phyloP scores from a whole-genome alignment of 2,329 filamentous ascomycete species.

The Hymenoscyphus repandus region DNA sequence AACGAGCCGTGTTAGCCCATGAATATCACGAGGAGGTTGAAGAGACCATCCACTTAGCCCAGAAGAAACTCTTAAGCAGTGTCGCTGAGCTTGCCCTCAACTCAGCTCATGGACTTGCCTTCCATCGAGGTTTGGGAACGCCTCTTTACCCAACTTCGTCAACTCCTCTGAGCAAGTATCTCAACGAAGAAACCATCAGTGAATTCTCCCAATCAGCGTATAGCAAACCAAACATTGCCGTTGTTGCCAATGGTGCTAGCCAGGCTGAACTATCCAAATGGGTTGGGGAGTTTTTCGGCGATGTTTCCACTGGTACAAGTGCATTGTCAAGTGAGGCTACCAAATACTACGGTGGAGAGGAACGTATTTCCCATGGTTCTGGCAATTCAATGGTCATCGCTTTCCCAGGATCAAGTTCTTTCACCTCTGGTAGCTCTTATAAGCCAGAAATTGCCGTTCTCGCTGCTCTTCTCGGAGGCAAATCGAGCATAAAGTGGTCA shows the following conservation, averaged over 20 bases:
- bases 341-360: constrained; percentile 94
- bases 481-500: constrained; percentile 93
- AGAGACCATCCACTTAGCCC: constrained; percentile 69
- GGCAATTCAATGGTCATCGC: constrained; percentile 84
- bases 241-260: constrained; percentile 84
- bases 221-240: constrained; percentile 82
- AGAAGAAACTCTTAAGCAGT: constrained; percentile 64
- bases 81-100: constrained; percentile 69
- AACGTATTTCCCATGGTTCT: constrained; percentile 71
- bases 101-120: constrained; percentile 78
- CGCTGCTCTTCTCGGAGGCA: constrained; percentile 80
- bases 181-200: constrained; percentile 69
- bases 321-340: constrained; percentile 55
- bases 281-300: constrained; percentile 88
- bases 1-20: constrained; percentile 53
- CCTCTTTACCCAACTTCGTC: constrained; percentile 68
- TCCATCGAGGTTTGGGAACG: constrained; percentile 86
- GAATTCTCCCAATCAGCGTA: constrained; percentile 76
- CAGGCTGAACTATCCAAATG: constrained; percentile 76
- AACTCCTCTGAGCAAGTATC: constrained; percentile 71
- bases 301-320: constrained; percentile 49
- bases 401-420: constrained; percentile 83
- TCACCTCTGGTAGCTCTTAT: constrained; percentile 61
- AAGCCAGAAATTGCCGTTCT: constrained; percentile 90
- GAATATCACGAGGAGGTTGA: constrained; percentile 88